Evolutionary conservation across 2,329 filamentous ascomycete genomes (phyloP), one percentile per base, ranked within the genome.

Genomic region (Ophiostoma piceae): DNA sequence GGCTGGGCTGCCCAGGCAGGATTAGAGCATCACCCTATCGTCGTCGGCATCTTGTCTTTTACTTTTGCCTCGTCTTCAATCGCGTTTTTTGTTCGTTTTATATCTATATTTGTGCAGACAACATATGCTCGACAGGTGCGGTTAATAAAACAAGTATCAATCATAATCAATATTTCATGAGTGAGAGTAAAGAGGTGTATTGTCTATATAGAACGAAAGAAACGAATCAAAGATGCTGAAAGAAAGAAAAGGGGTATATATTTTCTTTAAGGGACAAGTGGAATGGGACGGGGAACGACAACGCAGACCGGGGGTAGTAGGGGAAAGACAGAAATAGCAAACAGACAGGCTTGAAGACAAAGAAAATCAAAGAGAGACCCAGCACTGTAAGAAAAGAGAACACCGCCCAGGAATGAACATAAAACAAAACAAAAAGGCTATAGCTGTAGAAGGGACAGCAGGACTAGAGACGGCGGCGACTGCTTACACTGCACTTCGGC

Each of bases 161-260:
- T 47, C 43, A 47, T 16, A 47, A 19, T 16, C 7, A 6, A 47
- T 7, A 41, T 11, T 41, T 7, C 12, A 41, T 12, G 6, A 47
- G 11, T 1, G 41, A 47, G 43, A 47, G 43, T 47, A 47, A 47
- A 47, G 43, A 19, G 43, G 43, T 47, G 51, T 26, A 29, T 57
- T 57, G 51, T 29, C 51, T 57, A 57, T 57, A 12, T 57, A 57
- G 51, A 57, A n/a, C 9, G 8, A 54, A 8, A 22, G 22, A 26
- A 22, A 7, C 26, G 26, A 35, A 32, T 32, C 7, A 22, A 29
- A 26, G 7, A 57, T n/a, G 51, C 14, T n/a, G 5, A 54, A 57
- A 57, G 51, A 32, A 62, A 62, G 26, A 29, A 62, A 32, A 60
- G 57, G 69, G 57, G 57, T 67, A 67, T 70, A 70, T 67, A 51